Conservation (phyloP, 257 asterid species). For the Gentiana straminea region DNA sequence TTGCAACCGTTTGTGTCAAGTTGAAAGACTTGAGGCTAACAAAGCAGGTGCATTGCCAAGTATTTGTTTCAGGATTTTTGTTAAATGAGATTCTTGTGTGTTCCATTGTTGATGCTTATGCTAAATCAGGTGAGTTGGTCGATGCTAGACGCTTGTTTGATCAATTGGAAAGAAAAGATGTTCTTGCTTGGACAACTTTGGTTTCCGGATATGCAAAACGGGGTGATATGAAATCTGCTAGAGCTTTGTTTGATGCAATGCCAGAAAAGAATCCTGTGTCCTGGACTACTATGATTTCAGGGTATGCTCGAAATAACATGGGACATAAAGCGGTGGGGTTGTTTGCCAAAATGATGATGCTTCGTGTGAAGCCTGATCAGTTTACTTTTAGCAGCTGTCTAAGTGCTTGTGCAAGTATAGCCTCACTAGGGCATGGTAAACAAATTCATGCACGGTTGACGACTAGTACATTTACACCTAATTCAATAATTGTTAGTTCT, state of each 20-base stretch:
- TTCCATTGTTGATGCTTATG: slow-evolving; percentile 57
- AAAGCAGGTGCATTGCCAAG: slow-evolving; percentile 58
- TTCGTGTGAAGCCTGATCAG: slow-evolving; percentile 46
- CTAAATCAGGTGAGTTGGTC: slow-evolving; percentile 47
- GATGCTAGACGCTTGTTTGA: slow-evolving; percentile 58
- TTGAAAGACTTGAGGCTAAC: slow-evolving; percentile 45
- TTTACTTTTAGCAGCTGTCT: slow-evolving; percentile 49
- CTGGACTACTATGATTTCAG: slow-evolving; percentile 61
- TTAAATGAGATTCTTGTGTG: slow-evolving; percentile 53
- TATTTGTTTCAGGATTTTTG: slow-evolving; percentile 44
- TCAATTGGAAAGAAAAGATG: slow-evolving; percentile 47
- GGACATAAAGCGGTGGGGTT: slow-evolving; percentile 34
- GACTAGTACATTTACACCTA: slow-evolving; percentile 35
- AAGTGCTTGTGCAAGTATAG: slow-evolving; percentile 47
- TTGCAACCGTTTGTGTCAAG: slow-evolving; percentile 47
- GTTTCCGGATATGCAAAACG: slow-evolving; percentile 53
- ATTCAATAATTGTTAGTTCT: slow-evolving; percentile 44
- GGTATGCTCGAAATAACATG: slow-evolving; percentile 45
- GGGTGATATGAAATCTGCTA: slow-evolving; percentile 54
- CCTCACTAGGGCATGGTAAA: slow-evolving; percentile 37
- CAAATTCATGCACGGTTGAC: slow-evolving; percentile 58
- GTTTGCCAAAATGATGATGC: slow-evolving; percentile 36
- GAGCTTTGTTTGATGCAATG: slow-evolving; percentile 40
- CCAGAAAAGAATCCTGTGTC: slow-evolving; percentile 53
- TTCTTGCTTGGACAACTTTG: slow-evolving; percentile 72